Conservation (phyloP, 495 filamentous ascomycete genomes). For the Penicillium riverlandense region DNA sequence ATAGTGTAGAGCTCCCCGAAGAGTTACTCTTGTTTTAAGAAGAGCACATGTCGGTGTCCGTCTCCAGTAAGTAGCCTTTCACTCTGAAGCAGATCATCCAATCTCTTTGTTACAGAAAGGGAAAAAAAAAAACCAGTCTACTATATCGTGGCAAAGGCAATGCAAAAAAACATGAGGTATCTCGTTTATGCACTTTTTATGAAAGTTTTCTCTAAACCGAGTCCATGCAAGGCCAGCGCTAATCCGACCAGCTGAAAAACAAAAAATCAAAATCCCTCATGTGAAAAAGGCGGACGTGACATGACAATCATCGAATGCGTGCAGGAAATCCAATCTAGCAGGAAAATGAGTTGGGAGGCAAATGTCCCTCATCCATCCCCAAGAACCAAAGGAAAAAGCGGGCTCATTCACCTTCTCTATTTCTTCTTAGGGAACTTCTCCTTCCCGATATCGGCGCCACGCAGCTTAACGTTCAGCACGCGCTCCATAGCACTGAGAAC, state of each 20-base stretch:
- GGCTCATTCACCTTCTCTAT: slow-evolving; percentile 27
- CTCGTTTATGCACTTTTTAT: slow-evolving; percentile 24
- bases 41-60: too few species aligned
- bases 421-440: slow-evolving; percentile 71
- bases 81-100: too few species aligned
- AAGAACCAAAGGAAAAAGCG: slow-evolving; percentile 16
- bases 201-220: slow-evolving; percentile 16
- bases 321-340: slow-evolving; percentile 12
- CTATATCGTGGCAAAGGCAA: too few species aligned
- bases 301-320: slow-evolving; percentile 19
- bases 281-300: slow-evolving; percentile 8
- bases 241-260: slow-evolving; percentile 29
- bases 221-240: slow-evolving; percentile 32
- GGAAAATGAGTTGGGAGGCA: slow-evolving; percentile 8
- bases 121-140: too few species aligned
- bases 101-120: too few species aligned
- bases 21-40: too few species aligned
- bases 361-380: slow-evolving; percentile 13
- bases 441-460: slow-evolving; percentile 68
- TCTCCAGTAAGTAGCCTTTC: too few species aligned
- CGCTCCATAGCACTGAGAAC: slow-evolving; percentile 73
- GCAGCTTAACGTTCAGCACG: slow-evolving; percentile 76
- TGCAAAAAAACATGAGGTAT: slow-evolving; percentile 10
- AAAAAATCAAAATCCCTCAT: slow-evolving; percentile 11
- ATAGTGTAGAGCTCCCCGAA: not conserved